Conservation (phyloP, 2,329 filamentous ascomycete genomes). For the Alternaria conjuncta region DNA sequence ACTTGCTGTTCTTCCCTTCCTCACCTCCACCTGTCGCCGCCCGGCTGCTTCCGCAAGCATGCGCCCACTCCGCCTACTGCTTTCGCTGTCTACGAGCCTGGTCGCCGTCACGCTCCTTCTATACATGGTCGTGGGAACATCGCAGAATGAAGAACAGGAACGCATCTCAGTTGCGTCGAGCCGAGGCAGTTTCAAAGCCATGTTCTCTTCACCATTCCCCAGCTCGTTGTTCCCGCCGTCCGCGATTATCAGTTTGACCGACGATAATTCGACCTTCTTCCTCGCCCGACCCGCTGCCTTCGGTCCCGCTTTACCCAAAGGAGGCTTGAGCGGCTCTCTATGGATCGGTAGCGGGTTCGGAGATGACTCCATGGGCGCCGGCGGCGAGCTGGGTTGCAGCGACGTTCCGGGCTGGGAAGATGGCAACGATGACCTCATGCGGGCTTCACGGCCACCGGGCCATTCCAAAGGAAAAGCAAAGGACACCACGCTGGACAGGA, state of each 20-base stretch:
- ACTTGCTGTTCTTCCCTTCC: conserved; percentile 27
- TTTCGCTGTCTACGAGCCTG: conserved; percentile 53
- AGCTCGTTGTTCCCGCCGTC: conserved; percentile 93
- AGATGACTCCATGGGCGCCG: conserved; percentile 71
- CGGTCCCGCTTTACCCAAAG: conserved; percentile 76
- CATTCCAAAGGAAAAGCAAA: neutral
- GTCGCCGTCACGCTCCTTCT: conserved; percentile 53
- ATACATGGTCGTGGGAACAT: conserved; percentile 43
- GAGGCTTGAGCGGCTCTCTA: conserved; percentile 83
- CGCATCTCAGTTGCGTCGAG: conserved; percentile 28
- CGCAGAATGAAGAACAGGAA: conserved; percentile 24
- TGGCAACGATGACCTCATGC: conserved; percentile 34
- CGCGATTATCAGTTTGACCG: conserved; percentile 92
- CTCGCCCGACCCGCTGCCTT: conserved; percentile 92
- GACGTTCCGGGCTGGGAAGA: conserved; percentile 90
- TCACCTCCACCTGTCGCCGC: conserved; percentile 7
- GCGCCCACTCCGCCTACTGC: conserved; percentile 46
- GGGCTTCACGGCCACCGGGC: conserved; percentile 8
- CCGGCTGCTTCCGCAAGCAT: conserved; percentile 30
- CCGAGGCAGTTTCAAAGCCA: conserved; percentile 46
- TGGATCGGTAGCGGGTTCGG: conserved; percentile 95
- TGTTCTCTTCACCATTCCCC: conserved; percentile 62
- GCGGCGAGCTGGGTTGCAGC: conserved; percentile 91
- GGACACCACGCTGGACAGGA: neutral
- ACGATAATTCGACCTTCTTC: conserved; percentile 98